These are phyloP conservation scores for Leccinum subspadiceum DNA, from an alignment of 1,284 basidiomycete genomes.

Conservation along the genomic window DNA sequence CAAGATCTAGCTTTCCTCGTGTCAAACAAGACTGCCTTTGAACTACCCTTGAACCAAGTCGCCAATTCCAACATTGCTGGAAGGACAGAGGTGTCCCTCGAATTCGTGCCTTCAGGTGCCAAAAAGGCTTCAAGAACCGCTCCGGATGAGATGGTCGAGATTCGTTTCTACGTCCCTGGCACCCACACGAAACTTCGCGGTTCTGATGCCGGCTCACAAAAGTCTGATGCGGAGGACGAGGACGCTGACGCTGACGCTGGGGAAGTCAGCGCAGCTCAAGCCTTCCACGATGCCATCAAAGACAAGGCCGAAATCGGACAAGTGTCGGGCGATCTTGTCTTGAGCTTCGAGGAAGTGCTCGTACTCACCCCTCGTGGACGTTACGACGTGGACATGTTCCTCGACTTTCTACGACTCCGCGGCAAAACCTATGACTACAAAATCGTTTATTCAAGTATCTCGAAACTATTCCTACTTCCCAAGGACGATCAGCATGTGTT, in stretches of 20 bases:
- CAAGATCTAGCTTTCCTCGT: slow-evolving; percentile 90
- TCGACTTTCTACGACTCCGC: slow-evolving; percentile 88
- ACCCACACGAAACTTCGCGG: slow-evolving; percentile 65
- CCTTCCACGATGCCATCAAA: slow-evolving; percentile 95
- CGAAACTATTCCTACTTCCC: slow-evolving; percentile 89
- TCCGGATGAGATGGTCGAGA: slow-evolving; percentile 92
- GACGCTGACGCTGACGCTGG: slow-evolving; percentile 52
- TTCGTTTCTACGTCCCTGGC: slow-evolving; percentile 95
- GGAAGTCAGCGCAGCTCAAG: slow-evolving; percentile 88
- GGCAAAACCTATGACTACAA: slow-evolving; percentile 99
- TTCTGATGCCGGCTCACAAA: slow-evolving; percentile 76
- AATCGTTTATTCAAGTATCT: slow-evolving; percentile 89
- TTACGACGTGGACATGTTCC: slow-evolving; percentile 98
- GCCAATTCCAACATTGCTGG: slow-evolving; percentile 98
- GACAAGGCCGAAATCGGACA: slow-evolving; percentile 96
- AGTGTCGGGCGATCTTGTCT: slow-evolving; percentile 60
- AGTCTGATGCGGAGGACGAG: slow-evolving; percentile 68
- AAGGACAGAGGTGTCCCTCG: slow-evolving; percentile 95
- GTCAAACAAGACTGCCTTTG: slow-evolving; percentile 89
- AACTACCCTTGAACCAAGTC: slow-evolving; percentile 84
- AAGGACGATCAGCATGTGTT: slow-evolving; percentile 97
- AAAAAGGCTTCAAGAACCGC: slow-evolving; percentile 50
- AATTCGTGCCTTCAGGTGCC: slow-evolving; percentile 66
- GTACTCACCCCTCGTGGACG: slow-evolving; percentile 95
- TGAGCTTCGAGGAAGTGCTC: slow-evolving; percentile 97